Percentiles rank a stretch among this genome's conserved stretches.
Evolutionary conservation across 2,329 filamentous ascomycete species (phyloP).

Genomic region (Colletotrichum tanaceti): DNA sequence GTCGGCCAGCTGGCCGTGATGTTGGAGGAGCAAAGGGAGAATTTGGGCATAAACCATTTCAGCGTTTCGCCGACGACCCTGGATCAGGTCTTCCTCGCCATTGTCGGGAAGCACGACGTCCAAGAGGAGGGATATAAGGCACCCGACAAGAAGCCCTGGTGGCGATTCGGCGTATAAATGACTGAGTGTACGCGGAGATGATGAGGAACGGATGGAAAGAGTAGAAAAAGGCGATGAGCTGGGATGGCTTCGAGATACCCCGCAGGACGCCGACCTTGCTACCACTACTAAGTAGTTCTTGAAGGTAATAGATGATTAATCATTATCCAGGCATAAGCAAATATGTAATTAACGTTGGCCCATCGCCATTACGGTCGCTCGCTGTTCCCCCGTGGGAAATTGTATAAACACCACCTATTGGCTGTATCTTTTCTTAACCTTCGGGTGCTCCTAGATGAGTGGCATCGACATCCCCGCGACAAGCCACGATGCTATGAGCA

Average conservation of each 20-base stretch:
- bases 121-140: conserved; percentile 74
- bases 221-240: background rate
- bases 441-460: background rate
- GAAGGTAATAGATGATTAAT: background rate
- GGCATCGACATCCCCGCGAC: background rate
- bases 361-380: background rate
- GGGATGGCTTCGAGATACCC: conserved; percentile 2
- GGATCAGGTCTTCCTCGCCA: conserved; percentile 89
- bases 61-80: conserved; percentile 87
- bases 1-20: conserved; percentile 77
- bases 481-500: background rate
- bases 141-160: conserved; percentile 44
- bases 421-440: too few species aligned
- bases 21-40: conserved; percentile 76
- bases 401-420: background rate
- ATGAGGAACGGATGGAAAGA: background rate
- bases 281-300: too few species aligned
- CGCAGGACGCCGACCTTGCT: background rate
- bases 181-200: too few species aligned
- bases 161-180: conserved; percentile 30
- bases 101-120: conserved; percentile 84
- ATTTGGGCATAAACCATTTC: conserved; percentile 83
- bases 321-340: background rate
- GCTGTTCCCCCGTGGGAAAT: background rate
- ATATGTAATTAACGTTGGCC: too few species aligned